Conservation (phyloP, 306 rosid species). For the Arachis stenosperma region DNA sequence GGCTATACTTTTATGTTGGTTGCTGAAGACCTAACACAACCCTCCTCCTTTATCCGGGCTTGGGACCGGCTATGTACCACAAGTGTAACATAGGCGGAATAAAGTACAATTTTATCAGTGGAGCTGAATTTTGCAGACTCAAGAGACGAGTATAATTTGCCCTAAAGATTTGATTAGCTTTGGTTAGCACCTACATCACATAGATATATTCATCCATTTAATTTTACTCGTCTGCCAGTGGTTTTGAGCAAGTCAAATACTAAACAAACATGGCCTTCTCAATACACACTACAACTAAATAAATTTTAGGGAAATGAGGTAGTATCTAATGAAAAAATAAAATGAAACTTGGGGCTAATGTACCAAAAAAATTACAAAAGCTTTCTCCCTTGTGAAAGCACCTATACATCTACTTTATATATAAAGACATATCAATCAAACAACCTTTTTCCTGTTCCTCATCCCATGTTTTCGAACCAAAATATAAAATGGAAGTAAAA, state of each 20-base stretch:
- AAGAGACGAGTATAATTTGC: too few species aligned
- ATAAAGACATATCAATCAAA: conserved; percentile 36
- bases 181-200: not conserved
- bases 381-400: conserved; percentile 22
- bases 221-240: not conserved
- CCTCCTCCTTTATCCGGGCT: too few species aligned
- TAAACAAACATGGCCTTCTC: conserved; percentile 1
- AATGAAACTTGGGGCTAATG: conserved; percentile 31
- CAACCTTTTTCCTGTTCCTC: not conserved
- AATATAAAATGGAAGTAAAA: conserved; percentile 22
- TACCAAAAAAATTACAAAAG: conserved; percentile 14
- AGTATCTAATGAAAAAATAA: conserved; percentile 30
- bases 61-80: too few species aligned
- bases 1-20: too few species aligned
- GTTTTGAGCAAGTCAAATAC: not conserved
- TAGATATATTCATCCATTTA: not conserved
- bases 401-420: conserved; percentile 42
- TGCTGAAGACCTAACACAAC: too few species aligned
- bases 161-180: too few species aligned
- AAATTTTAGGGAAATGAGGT: not conserved
- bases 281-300: conserved; percentile 10
- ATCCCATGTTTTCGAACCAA: conserved; percentile 16
- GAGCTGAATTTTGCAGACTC: too few species aligned
- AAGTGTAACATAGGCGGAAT: too few species aligned
- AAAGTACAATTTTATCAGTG: too few species aligned